phyloP scores from a whole-genome alignment of 2,329 filamentous ascomycete species.

The Fusarium nematophilum region DNA sequence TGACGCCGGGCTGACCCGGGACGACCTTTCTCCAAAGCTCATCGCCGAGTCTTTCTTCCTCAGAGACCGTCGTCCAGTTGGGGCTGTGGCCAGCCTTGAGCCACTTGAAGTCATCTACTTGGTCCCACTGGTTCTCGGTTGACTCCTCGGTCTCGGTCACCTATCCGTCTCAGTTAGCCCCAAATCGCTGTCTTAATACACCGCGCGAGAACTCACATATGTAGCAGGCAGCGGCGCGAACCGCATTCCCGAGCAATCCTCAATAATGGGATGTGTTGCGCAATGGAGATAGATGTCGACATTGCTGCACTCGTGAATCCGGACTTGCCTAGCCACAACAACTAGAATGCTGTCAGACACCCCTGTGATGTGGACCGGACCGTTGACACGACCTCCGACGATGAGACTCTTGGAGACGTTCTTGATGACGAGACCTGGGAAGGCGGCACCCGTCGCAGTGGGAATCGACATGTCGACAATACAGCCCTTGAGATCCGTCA shows the following conservation, averaged over 20 bases:
- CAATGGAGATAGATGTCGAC: slow-evolving; percentile 88
- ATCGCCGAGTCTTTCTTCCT: slow-evolving; percentile 68
- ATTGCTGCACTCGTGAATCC: slow-evolving; percentile 87
- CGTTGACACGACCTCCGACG: slow-evolving; percentile 80
- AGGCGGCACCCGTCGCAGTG: slow-evolving; percentile 66
- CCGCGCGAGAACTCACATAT: slow-evolving; percentile 68
- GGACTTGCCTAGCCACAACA: slow-evolving; percentile 84
- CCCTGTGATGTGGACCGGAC: slow-evolving; percentile 84
- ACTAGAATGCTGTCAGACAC: slow-evolving; percentile 80
- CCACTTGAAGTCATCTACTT: slow-evolving; percentile 99
- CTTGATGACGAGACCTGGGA: slow-evolving; percentile 76
- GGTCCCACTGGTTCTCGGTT: slow-evolving; percentile 79
- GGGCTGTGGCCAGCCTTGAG: slow-evolving; percentile 86
- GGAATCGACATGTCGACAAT: slow-evolving; percentile 84
- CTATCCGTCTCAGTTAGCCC: slow-evolving; percentile 29
- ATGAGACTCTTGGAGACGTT: slow-evolving; percentile 78
- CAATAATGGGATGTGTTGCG: slow-evolving; percentile 89
- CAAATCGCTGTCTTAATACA: background rate
- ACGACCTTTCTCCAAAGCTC: slow-evolving; percentile 77
- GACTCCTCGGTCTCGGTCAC: slow-evolving; percentile 45
- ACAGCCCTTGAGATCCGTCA: slow-evolving; percentile 76
- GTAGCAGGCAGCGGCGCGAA: slow-evolving; percentile 80
- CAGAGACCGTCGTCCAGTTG: slow-evolving; percentile 81
- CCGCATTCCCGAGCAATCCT: slow-evolving; percentile 81
- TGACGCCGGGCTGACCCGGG: slow-evolving; percentile 69